These are phyloP conservation scores for Phyllosticta citribraziliensis DNA, from an alignment of 2,329 filamentous ascomycete species.

Conservation along the genomic window DNA sequence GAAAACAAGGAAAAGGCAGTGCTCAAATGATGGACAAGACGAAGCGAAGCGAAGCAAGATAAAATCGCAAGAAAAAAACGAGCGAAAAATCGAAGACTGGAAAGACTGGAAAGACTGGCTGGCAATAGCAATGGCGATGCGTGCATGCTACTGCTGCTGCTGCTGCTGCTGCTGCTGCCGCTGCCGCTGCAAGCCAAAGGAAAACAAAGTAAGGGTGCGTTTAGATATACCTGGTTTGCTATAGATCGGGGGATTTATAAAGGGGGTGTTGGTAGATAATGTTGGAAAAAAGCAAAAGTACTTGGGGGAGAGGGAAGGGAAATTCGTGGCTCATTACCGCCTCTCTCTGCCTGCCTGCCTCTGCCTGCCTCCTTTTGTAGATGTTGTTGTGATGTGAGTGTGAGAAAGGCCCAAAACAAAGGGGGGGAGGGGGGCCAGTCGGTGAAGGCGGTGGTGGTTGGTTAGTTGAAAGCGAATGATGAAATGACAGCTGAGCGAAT, in stretches of 20 bases:
- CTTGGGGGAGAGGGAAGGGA: neutral
- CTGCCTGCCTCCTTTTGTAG: neutral
- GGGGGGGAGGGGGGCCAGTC: neutral
- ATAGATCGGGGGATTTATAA: neutral
- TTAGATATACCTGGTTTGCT: neutral
- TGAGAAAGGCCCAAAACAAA: too few relatives aligned
- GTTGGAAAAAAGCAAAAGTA: too few relatives aligned
- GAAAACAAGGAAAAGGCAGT: neutral
- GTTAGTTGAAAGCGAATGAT: neutral
- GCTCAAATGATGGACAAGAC: neutral
- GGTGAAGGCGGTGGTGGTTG: neutral
- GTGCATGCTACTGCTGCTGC: too few relatives aligned
- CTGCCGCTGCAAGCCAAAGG: too few relatives aligned
- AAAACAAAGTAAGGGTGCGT: too few relatives aligned
- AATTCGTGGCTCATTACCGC: neutral
- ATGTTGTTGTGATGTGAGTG: neutral
- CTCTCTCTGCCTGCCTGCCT: neutral
- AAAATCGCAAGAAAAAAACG: neutral
- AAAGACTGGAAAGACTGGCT: too few relatives aligned
- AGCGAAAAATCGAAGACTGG: neutral
- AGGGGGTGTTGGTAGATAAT: neutral
- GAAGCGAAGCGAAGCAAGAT: neutral
- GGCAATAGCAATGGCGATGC: too few relatives aligned
- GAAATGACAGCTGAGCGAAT: neutral
- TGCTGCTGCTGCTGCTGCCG: too few relatives aligned